Evolutionary conservation across 148 eudicot genomes (phyloP).

Genomic region (Polygonum aviculare): DNA sequence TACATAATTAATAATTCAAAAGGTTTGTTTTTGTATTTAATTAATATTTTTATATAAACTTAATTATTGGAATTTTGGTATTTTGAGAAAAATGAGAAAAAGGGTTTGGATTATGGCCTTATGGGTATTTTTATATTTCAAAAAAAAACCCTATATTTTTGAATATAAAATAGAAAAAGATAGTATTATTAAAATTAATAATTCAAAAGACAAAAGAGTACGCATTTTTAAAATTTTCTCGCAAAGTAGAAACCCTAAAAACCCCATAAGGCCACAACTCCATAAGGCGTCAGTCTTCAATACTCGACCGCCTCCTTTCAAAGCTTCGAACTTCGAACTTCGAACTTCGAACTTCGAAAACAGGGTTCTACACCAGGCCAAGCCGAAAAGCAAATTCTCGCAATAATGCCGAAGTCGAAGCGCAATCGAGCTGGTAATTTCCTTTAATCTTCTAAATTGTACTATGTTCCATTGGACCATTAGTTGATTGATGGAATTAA

Average conservation of each 20-base stretch:
- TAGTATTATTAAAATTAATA: no score
- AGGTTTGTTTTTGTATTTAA: no score
- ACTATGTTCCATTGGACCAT: neutral
- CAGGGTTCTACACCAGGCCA: neutral
- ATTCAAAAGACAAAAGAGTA: no score
- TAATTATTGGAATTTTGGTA: no score
- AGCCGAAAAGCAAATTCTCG: neutral
- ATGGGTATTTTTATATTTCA: no score
- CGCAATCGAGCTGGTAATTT: slow-evolving; percentile 2
- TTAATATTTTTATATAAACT: no score
- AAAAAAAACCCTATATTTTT: no score
- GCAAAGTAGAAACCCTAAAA: neutral
- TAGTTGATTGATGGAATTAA: neutral
- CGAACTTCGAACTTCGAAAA: neutral
- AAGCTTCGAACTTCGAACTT: neutral
- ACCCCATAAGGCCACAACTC: neutral
- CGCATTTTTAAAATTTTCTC: no score
- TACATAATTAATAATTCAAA: no score
- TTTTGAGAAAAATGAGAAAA: no score
- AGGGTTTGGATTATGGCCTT: no score
- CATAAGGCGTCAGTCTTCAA: neutral
- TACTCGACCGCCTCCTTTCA: neutral
- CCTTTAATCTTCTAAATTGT: neutral
- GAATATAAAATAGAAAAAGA: no score
- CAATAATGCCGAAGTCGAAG: slow-evolving; percentile 8